Base-by-base conservation (phyloP, 106 monocot genomes). In the Allium cepa region DNA sequence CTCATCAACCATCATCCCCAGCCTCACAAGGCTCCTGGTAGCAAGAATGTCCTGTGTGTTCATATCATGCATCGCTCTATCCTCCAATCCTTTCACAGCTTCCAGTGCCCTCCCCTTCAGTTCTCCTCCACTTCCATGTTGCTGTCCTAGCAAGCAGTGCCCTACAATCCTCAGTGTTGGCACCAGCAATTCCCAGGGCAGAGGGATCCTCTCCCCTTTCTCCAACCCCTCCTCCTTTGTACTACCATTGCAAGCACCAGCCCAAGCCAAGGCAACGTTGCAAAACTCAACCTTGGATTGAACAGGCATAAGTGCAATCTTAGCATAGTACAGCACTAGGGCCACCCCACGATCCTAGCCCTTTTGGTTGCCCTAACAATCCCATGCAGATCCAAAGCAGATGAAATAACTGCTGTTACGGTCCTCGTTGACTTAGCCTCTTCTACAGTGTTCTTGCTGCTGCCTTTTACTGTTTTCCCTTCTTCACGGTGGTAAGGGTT, bases 111-210 rank as follows among this genome's bases (percentile, higher is more conserved):
- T 60, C 13, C 13, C 27, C 77, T 67, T 81, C 66, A 90, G 68
- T 78, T 80, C 82, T 9, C 60, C 60, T 16, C 49, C 49, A 8
- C 58, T 17, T 7, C n/a, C 65, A 57, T 60, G 17, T 2, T 76
- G 68, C 22, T 22, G 22, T 0, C 83, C 83, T 68, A 89, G 18
- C 0, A 93, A 63, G 64, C 93, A 90, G 63, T 94, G 83, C 27
- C 82, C 83, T 36, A 90, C 49, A 16, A 94, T 82, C 75, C 84
- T 76, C 73, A 84, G 9, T 1, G 69, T 17, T 3, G 93, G 88
- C 55, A 86, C 83, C 47, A 86, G 76, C 8, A 90, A 73, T 73
- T 94, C 93, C 89, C 89, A 94, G 16, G 89, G 86, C 17, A 94
- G 17, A 0, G 86, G 84, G n/a, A 94, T 79, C 65, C 81, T 73